These are phyloP conservation scores for Phaeotremella fagi DNA, from an alignment of 768 basidiomycete genomes.

Conservation along the genomic window DNA sequence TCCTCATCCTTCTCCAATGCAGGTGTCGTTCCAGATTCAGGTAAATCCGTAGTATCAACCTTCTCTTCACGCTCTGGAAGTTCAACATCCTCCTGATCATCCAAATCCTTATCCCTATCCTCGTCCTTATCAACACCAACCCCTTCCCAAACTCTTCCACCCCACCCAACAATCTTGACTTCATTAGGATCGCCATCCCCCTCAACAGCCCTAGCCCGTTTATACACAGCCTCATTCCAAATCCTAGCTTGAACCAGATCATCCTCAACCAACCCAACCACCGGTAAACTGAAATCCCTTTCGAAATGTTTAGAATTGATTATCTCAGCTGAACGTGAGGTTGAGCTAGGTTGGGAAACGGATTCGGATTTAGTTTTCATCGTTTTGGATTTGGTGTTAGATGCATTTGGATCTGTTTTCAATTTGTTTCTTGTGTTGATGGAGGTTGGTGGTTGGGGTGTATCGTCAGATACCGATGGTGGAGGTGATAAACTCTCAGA, in stretches of 20 bases:
- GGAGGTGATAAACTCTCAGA: slow-evolving; percentile 10
- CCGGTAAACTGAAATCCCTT: slow-evolving; percentile 25
- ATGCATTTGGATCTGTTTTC: no score
- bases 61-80: background rate
- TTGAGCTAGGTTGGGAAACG: no score
- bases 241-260: background rate
- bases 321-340: slow-evolving; percentile 24
- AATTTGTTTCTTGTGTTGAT: background rate
- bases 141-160: background rate
- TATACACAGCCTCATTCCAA: background rate
- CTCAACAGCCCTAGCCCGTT: background rate
- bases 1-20: background rate
- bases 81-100: background rate
- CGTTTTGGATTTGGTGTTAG: no score
- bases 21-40: background rate
- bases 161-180: background rate
- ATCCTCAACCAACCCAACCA: background rate
- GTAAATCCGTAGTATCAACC: background rate
- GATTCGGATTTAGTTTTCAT: no score
- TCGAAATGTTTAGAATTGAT: slow-evolving; percentile 35
- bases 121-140: background rate
- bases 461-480: background rate
- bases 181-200: background rate
- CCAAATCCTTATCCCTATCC: background rate
- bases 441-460: background rate